A percentile compares a stretch with the other conserved stretches of the same genome.
phyloP scores from a whole-genome alignment of 1,284 basidiomycete genomes.

The Papiliotrema laurentii region DNA sequence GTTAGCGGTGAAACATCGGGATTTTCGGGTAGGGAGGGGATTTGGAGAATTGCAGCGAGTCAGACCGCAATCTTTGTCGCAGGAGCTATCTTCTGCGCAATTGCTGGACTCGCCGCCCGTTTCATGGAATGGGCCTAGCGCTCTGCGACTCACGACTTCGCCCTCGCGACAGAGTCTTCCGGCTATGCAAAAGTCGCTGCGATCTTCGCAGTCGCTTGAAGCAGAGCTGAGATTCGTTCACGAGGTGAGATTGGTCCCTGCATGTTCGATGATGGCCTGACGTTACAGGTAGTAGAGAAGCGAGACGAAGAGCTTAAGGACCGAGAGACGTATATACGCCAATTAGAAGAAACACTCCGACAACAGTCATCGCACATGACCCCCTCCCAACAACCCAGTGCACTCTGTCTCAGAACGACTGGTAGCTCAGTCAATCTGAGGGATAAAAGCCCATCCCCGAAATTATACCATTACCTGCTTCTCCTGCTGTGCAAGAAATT shows the following conservation, averaged over 20 bases:
- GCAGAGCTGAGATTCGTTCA: slow-evolving; percentile 57
- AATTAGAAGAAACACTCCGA: slow-evolving; percentile 60
- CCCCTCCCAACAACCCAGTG: slow-evolving; percentile 34
- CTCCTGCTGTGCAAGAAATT: neutral
- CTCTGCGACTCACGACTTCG: slow-evolving; percentile 30
- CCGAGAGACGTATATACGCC: slow-evolving; percentile 75
- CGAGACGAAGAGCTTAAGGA: slow-evolving; percentile 72
- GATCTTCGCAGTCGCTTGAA: slow-evolving; percentile 77
- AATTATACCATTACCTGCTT: slow-evolving; percentile 4
- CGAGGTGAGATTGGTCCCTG: slow-evolving; percentile 13
- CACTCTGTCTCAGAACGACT: slow-evolving; percentile 5
- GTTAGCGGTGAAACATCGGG: slow-evolving; percentile 16
- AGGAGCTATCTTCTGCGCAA: slow-evolving; percentile 87
- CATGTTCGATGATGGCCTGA: slow-evolving; percentile 2
- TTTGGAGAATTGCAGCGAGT: slow-evolving; percentile 23
- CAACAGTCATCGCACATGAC: slow-evolving; percentile 23
- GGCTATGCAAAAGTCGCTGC: slow-evolving; percentile 39
- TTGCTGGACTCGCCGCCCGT: slow-evolving; percentile 50
- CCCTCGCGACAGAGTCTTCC: slow-evolving; percentile 29
- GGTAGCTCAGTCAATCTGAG: no score
- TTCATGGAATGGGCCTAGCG: slow-evolving; percentile 30
- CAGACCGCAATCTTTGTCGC: slow-evolving; percentile 72
- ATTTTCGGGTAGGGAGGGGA: slow-evolving; percentile 46
- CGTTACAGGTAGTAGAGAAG: slow-evolving; percentile 61
- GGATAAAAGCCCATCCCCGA: neutral